A percentile compares a stretch with the other conserved stretches of the same genome.
These are phyloP conservation scores for Plasmodium inui DNA, from an alignment of 169 alveolate species.

Conservation along the genomic window DNA sequence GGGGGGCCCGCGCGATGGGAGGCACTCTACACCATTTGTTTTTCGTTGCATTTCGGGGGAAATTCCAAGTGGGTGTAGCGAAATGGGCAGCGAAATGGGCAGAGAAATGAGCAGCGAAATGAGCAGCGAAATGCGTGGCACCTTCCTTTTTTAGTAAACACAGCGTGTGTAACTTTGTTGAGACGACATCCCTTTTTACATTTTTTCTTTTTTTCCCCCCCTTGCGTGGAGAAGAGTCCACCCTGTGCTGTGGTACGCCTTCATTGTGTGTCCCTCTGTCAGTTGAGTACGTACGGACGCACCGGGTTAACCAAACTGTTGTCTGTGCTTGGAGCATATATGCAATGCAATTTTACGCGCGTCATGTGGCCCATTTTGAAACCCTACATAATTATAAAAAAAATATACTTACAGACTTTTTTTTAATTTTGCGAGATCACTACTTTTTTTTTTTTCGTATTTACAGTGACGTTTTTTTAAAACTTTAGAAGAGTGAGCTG, in stretches of 20 bases:
- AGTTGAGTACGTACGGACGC: not conserved
- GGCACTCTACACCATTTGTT: not conserved
- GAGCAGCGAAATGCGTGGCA: not conserved
- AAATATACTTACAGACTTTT: not conserved
- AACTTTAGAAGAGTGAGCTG: not conserved
- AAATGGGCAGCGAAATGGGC: not conserved
- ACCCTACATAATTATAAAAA: not conserved
- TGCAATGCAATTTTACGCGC: not conserved
- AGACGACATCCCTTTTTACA: not conserved
- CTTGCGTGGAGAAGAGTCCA: not conserved
- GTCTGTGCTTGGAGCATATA: not conserved
- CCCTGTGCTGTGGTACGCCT: not conserved
- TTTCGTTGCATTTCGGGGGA: not conserved
- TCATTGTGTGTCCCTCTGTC: not conserved
- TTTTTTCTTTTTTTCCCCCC: not conserved
- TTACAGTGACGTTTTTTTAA: not conserved
- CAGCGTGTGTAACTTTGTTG: not conserved
- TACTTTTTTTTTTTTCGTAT: not conserved
- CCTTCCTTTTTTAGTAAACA: not conserved
- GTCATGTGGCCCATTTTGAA: not conserved
- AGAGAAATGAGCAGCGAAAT: not conserved
- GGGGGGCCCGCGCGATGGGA: not conserved
- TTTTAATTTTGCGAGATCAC: not conserved
- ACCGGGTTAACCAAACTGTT: not conserved
- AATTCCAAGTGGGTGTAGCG: not conserved